These are phyloP conservation scores for Coelomomyces lativittatus DNA, from an alignment of 371 early-diverging fungal genomes.

Conservation along the genomic window DNA sequence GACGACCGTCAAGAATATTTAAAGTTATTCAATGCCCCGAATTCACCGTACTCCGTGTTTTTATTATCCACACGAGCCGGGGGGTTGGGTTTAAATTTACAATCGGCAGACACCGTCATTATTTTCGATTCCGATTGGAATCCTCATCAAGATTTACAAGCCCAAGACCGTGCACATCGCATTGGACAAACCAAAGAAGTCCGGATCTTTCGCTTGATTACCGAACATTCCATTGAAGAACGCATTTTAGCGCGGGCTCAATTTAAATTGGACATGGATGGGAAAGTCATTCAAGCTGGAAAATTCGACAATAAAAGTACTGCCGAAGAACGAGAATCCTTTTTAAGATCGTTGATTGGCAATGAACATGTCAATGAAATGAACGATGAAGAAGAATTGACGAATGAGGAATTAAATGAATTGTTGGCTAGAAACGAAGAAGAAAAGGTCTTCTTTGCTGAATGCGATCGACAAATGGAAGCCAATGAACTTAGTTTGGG, in stretches of 20 bases:
- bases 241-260: slow-evolving; percentile 88
- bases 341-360: slow-evolving; percentile 66
- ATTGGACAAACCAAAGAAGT: slow-evolving; percentile 99
- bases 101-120: slow-evolving; percentile 98
- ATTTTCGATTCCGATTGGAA: slow-evolving; percentile 97
- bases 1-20: slow-evolving; percentile 75
- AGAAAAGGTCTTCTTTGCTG: slow-evolving; percentile 48
- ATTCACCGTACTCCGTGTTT: slow-evolving; percentile 78
- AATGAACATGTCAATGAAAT: slow-evolving; percentile 46
- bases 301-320: slow-evolving; percentile 93
- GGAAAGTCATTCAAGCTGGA: slow-evolving; percentile 96
- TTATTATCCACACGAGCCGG: slow-evolving; percentile 97
- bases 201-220: slow-evolving; percentile 91
- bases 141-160: slow-evolving; percentile 17
- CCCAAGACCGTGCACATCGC: slow-evolving; percentile 99
- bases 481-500: slow-evolving; percentile 13
- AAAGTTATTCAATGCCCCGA: slow-evolving; percentile 60
- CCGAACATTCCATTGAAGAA: slow-evolving; percentile 89
- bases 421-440: slow-evolving; percentile 56
- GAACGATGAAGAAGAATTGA: slow-evolving; percentile 56
- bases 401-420: slow-evolving; percentile 72
- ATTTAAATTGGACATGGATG: slow-evolving; percentile 87
- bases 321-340: slow-evolving; percentile 74
- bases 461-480: slow-evolving; percentile 51
- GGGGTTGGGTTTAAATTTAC: slow-evolving; percentile 96